Evolutionary conservation across 805 yeast genomes (phyloP).

Genomic region (Candida khao-thaluensis): DNA sequence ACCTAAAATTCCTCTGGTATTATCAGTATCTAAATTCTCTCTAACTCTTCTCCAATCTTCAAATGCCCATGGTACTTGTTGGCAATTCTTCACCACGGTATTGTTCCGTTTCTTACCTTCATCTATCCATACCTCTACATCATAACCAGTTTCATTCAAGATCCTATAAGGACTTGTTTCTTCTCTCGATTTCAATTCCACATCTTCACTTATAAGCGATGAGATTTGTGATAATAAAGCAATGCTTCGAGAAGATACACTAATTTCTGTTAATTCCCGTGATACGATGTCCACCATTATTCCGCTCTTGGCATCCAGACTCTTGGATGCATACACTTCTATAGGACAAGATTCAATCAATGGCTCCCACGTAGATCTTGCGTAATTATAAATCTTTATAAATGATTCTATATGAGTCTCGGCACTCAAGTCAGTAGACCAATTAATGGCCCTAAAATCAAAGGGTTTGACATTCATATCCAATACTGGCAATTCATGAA

Average conservation of each 20-base stretch:
- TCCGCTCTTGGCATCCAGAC: constrained; percentile 42
- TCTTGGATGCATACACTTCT: constrained; percentile 64
- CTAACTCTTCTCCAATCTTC: constrained; percentile 90
- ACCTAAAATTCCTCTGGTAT: constrained; percentile 59
- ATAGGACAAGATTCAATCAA: constrained; percentile 85
- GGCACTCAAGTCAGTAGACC: constrained; percentile 83
- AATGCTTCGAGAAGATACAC: constrained; percentile 78
- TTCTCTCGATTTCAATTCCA: constrained; percentile 63
- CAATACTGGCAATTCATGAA: constrained; percentile 83
- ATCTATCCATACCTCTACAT: constrained; percentile 82
- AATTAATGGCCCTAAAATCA: constrained; percentile 64
- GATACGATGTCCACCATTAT: constrained; percentile 70
- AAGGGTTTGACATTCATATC: constrained; percentile 76
- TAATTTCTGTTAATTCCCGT: constrained; percentile 71
- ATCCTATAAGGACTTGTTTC: constrained; percentile 80
- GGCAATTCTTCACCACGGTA: constrained; percentile 46
- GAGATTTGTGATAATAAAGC: constrained; percentile 72
- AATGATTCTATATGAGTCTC: constrained; percentile 62
- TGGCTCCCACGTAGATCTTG: constrained; percentile 95
- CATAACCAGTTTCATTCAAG: constrained; percentile 80
- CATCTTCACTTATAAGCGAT: constrained; percentile 52
- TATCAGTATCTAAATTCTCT: constrained; percentile 70
- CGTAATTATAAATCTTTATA: constrained; percentile 79
- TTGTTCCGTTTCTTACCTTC: constrained; percentile 21
- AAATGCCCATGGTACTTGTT: constrained; percentile 77